Percentiles rank a stretch among this genome's conserved stretches.
Evolutionary conservation across 768 basidiomycete species (phyloP).

Genomic region (Macrolepiota fuliginosa): DNA sequence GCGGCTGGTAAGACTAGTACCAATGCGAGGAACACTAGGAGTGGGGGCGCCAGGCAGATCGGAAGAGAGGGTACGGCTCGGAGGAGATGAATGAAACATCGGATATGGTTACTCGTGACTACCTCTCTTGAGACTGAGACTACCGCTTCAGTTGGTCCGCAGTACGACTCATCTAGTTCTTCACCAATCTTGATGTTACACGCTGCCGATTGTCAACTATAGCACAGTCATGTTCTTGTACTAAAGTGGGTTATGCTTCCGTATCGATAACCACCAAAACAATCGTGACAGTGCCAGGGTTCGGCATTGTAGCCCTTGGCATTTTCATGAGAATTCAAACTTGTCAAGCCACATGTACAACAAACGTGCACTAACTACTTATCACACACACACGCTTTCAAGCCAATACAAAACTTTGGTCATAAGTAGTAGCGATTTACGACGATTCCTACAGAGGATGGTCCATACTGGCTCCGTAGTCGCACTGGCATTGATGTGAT

Average conservation of each 20-base stretch:
- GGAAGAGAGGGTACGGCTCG: neutral
- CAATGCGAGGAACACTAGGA: neutral
- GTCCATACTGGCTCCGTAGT: neutral
- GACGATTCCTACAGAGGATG: neutral
- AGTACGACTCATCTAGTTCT: neutral
- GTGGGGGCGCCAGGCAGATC: neutral
- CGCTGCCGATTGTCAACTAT: neutral
- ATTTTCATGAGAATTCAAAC: neutral
- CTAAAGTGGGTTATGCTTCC: neutral
- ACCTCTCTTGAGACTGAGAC: neutral
- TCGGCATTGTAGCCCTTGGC: neutral
- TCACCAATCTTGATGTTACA: neutral
- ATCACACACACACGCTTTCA: neutral
- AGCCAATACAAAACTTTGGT: neutral
- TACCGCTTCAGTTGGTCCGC: neutral
- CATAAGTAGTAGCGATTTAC: no score
- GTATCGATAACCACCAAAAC: neutral
- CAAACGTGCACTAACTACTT: neutral
- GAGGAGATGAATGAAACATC: constrained; percentile 1
- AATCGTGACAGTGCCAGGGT: neutral
- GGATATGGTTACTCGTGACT: neutral
- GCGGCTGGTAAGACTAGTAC: neutral
- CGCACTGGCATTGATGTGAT: neutral
- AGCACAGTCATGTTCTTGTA: neutral
- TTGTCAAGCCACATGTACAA: neutral